Evolutionary conservation across 768 basidiomycete genomes (phyloP).

Genomic region (Leucogyrophana mollusca): DNA sequence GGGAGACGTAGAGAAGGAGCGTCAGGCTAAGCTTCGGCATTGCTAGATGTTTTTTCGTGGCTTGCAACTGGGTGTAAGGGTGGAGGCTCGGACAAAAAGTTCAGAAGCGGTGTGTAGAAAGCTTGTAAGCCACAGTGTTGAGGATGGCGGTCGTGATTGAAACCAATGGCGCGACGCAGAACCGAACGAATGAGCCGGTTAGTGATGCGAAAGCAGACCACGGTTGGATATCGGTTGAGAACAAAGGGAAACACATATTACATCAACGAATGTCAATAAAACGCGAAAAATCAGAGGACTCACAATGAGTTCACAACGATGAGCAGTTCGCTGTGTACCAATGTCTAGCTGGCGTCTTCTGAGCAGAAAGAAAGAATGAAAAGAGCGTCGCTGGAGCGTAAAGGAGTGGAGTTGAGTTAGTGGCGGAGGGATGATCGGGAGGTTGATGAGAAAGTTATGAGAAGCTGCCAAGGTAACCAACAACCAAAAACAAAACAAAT

Average conservation of each 20-base stretch:
- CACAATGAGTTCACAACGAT: no score
- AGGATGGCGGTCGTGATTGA: background rate
- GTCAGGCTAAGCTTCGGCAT: slow-evolving; percentile 61
- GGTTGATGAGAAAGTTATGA: slow-evolving; percentile 9
- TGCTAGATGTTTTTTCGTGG: slow-evolving; percentile 22
- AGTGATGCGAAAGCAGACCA: no score
- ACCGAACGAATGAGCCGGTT: no score
- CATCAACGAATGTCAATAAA: no score
- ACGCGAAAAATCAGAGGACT: no score
- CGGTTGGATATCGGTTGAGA: no score
- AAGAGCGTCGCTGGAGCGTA: slow-evolving; percentile 13
- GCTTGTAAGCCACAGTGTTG: background rate
- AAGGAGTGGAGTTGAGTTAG: slow-evolving; percentile 13
- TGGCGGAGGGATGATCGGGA: background rate
- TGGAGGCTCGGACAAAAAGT: background rate
- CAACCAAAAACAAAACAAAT: slow-evolving; percentile 1
- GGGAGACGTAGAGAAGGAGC: slow-evolving; percentile 59
- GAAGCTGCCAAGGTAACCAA: slow-evolving; percentile 14
- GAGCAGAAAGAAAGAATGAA: slow-evolving; percentile 1
- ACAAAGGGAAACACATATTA: no score
- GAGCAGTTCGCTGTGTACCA: no score
- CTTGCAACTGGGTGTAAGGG: slow-evolving; percentile 4
- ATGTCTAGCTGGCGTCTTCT: no score
- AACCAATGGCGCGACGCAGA: background rate
- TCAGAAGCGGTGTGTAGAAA: background rate